Percentiles rank a stretch among this genome's conserved stretches.
phyloP scores from a whole-genome alignment of 352 stramenopile species.

The Hyphochytrium catenoides region DNA sequence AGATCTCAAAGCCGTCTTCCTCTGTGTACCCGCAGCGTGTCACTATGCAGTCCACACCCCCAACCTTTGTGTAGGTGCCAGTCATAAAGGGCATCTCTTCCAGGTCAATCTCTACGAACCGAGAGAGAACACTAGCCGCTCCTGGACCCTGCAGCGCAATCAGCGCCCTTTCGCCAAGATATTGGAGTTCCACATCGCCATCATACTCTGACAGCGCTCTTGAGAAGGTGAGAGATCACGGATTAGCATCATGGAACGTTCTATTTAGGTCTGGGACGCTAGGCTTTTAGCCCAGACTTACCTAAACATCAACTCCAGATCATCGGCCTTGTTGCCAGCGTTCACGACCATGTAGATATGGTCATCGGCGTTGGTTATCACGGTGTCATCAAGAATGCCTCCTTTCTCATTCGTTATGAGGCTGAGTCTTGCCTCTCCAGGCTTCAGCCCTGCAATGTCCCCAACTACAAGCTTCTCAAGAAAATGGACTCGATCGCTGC shows the following conservation, averaged over 20 bases:
- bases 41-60: slow-evolving; percentile 57
- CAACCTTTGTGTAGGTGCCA: slow-evolving; percentile 58
- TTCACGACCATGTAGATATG: slow-evolving; percentile 91
- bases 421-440: slow-evolving; percentile 69
- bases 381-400: slow-evolving; percentile 94
- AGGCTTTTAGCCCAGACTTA: slow-evolving; percentile 9
- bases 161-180: slow-evolving; percentile 72
- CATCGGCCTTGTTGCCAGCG: slow-evolving; percentile 84
- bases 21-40: slow-evolving; percentile 96
- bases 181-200: slow-evolving; percentile 80
- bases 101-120: slow-evolving; percentile 65
- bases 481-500: slow-evolving; percentile 79
- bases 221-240: no score
- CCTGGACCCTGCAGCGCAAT: slow-evolving; percentile 85
- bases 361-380: slow-evolving; percentile 86
- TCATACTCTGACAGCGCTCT: slow-evolving; percentile 51
- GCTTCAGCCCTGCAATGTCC: slow-evolving; percentile 64
- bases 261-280: slow-evolving; percentile 9
- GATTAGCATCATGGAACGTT: slow-evolving; percentile 11
- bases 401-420: slow-evolving; percentile 87
- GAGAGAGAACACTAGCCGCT: slow-evolving; percentile 49
- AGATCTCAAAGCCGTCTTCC: slow-evolving; percentile 97
- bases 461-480: slow-evolving; percentile 85
- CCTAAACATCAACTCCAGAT: slow-evolving; percentile 78
- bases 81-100: slow-evolving; percentile 88